Conservation (phyloP, 2,329 filamentous ascomycete species). For the Penicillium vulpinum region DNA sequence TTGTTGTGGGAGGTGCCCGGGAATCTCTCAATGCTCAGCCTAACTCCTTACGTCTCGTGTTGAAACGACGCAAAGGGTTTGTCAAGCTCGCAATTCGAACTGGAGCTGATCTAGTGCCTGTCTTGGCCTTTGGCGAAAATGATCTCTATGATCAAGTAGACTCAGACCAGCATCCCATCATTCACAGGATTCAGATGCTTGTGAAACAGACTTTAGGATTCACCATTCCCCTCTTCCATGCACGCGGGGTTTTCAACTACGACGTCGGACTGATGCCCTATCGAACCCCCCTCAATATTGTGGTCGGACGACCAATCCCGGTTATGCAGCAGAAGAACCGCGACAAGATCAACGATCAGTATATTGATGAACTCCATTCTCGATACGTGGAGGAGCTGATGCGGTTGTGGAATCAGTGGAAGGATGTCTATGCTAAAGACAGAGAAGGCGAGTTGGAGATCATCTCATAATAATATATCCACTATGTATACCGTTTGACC, state of each 20-base stretch:
- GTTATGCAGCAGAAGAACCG: slow-evolving; percentile 60
- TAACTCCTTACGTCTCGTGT: slow-evolving; percentile 71
- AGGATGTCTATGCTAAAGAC: slow-evolving; percentile 48
- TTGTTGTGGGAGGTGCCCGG: slow-evolving; percentile 88
- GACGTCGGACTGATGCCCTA: slow-evolving; percentile 97
- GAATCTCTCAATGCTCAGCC: slow-evolving; percentile 90
- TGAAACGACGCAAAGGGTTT: slow-evolving; percentile 85
- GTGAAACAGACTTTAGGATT: slow-evolving; percentile 87
- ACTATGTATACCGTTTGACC: background rate
- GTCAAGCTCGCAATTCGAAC: slow-evolving; percentile 88
- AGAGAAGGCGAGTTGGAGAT: slow-evolving; percentile 48
- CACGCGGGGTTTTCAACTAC: slow-evolving; percentile 93
- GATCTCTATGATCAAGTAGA: slow-evolving; percentile 90
- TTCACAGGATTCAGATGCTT: slow-evolving; percentile 79
- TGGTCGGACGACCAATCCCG: slow-evolving; percentile 78
- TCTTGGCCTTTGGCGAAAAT: slow-evolving; percentile 92
- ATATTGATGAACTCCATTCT: slow-evolving; percentile 77
- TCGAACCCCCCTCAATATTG: slow-evolving; percentile 79
- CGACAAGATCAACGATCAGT: slow-evolving; percentile 66
- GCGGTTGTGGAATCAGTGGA: slow-evolving; percentile 50
- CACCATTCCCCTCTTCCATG: slow-evolving; percentile 86
- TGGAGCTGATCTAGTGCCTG: slow-evolving; percentile 91
- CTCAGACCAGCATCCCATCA: slow-evolving; percentile 70
- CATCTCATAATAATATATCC: slow-evolving; percentile 30
- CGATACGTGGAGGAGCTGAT: slow-evolving; percentile 67